These are phyloP conservation scores for Blastobotrys robertii DNA, from an alignment of 805 yeast species.

Conservation along the genomic window DNA sequence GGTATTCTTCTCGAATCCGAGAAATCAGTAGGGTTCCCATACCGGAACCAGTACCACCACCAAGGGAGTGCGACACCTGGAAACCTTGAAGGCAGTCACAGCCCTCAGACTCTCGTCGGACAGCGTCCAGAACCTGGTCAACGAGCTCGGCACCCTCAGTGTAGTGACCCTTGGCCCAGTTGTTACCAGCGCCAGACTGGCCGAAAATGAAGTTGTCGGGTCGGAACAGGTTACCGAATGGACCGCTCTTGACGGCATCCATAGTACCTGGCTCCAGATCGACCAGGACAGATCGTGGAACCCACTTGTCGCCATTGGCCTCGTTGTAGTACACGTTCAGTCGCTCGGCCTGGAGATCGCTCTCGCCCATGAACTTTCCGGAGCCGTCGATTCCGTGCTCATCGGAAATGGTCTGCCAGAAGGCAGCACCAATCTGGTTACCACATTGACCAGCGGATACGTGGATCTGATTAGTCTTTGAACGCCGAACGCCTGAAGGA, in stretches of 20 bases:
- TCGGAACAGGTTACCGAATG: constrained; percentile 75
- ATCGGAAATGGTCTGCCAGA: constrained; percentile 30
- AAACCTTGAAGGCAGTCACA: constrained; percentile 92
- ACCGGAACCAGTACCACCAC: constrained; percentile 97
- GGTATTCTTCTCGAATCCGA: constrained; percentile 84
- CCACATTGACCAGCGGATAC: constrained; percentile 7
- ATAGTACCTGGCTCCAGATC: constrained; percentile 94
- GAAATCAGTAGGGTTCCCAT: constrained; percentile 87
- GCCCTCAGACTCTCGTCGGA: constrained; percentile 90
- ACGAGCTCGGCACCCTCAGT: constrained; percentile 96
- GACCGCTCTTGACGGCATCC: constrained; percentile 71
- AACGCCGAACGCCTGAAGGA: neutral
- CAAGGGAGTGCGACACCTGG: constrained; percentile 76
- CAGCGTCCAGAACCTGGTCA: constrained; percentile 83
- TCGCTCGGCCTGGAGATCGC: constrained; percentile 31
- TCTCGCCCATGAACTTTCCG: constrained; percentile 17
- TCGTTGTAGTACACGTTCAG: constrained; percentile 75
- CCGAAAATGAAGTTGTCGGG: constrained; percentile 90
- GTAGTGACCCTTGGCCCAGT: constrained; percentile 96
- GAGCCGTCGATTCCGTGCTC: constrained; percentile 29
- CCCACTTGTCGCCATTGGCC: constrained; percentile 79
- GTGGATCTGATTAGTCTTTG: neutral
- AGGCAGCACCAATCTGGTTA: constrained; percentile 33
- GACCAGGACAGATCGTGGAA: constrained; percentile 88
- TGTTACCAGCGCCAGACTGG: constrained; percentile 90